Evolutionary conservation across 2,329 filamentous ascomycete genomes (phyloP), one percentile per base, ranked within the genome.

Genomic region (Microascus cirrosus): DNA sequence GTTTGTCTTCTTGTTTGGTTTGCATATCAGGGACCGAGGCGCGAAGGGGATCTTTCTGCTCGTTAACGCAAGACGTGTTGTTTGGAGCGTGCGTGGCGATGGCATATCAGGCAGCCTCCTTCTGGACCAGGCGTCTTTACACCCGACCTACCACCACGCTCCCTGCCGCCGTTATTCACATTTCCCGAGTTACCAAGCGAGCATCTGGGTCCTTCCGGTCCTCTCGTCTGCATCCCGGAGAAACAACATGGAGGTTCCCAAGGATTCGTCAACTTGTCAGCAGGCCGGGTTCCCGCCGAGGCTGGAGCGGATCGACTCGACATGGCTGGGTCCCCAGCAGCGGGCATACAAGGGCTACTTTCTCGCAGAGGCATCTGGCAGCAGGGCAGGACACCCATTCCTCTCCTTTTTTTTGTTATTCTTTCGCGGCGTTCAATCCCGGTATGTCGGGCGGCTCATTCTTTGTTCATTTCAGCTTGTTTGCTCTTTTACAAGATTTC

Each of bases 321-420:
- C 39, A 42, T 55, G 36, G 6, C 42, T 35, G 25, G 39, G 24
- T 50, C 54, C n/a, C 24, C 25, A 20, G 54, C 45, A 39, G 34
- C 55, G 48, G 55, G 55, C 55, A 53, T 28, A 48, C 36, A 48
- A n/a, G 42, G 22, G 32, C 39, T 42, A 10, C 34, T 39, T 35
- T 34, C 45, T 25, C 22, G 34, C 3, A 24, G 20, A 22, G 55
- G 55, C 55, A 36, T 56, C 52, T 52, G 45, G 55, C 45, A 57
- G 34, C 55, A 57, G 55, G 55, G 55, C 55, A 57, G 55, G 55
- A 57, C 18, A 52, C 20, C 55, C 48, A 12, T 25, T 57, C 25
- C 36, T 39, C 12, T 34, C 45, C 25, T 22, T 51, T 42, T 53
- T 53, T 15, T n/a, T 34, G n/a, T 53, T 42, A n/a, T 42, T 36